Base-by-base conservation (phyloP, 106 monocot species). In the Dioscorea zingiberensis region DNA sequence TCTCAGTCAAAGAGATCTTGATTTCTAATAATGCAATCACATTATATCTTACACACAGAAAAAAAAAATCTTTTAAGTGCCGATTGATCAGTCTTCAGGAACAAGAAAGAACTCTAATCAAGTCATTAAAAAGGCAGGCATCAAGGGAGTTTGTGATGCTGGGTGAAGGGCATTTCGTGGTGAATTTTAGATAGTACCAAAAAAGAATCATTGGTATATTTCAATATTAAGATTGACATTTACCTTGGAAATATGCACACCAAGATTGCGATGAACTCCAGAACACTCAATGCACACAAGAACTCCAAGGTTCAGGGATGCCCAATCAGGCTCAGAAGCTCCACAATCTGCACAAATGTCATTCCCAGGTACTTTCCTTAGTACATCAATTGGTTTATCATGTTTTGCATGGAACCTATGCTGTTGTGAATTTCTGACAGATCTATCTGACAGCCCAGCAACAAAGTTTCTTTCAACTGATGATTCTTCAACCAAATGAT, bases 171-270 rank as follows among this genome's bases (percentile, higher is more conserved):
- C 38, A 38, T 38, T 38, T 8, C 9, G 38, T 10, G 10, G 38
- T 38, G 9, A 6, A 38, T 38, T n/a, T 38, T 38, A 38, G 38
- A 38, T 38, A 38, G 4, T 38, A 6, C 9, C 38, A 38, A 38
- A 38, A 1, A 38, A 38, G 38, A 38, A 38, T 8, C 10, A 38
- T 38, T 38, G 38, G 38, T 38, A 38, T 38, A 8, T 38, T 38
- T 38, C 38, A 38, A 38, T 38, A 6, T 38, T 38, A 38, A 8
- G 38, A 38, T 38, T 38, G 10, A 38, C 9, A 38, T 11, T 65
- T 71, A 93, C 98, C 98, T 99, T 99, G 24, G 98, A 99, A 76
- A 99, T 99, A 78, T 99, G 98, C 54, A 99, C 98, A 60, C 98
- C 98, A 69, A 99, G 88, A 78, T 99, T 93, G 3, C 98, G 85